These are phyloP conservation scores for Brasenia schreberi DNA, from an alignment of 164 flowering plant species.

Conservation along the genomic window DNA sequence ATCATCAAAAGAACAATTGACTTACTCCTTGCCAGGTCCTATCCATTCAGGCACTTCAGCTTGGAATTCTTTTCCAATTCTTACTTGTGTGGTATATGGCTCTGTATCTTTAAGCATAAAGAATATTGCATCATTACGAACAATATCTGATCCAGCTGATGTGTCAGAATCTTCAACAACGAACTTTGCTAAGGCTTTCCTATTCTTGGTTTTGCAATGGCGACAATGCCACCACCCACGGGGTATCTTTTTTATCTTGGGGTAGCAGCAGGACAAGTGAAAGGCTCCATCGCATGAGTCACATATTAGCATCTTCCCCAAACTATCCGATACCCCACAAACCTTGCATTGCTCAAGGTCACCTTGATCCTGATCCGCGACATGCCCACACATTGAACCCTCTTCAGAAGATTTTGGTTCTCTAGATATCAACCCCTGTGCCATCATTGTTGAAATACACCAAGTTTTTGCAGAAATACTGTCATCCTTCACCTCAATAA, in stretches of 20 bases:
- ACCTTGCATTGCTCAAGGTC: background rate
- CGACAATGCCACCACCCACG: conserved; percentile 9
- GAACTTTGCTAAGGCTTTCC: conserved; percentile 1
- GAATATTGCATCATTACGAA: conserved; percentile 9
- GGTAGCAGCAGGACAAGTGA: conserved; percentile 10
- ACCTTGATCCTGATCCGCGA: background rate
- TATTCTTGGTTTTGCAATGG: conserved; percentile 6
- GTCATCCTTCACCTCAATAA: background rate
- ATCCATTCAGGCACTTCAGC: conserved; percentile 73
- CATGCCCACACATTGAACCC: background rate
- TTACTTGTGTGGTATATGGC: conserved; percentile 48
- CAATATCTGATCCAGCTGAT: conserved; percentile 17
- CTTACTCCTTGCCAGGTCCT: conserved; percentile 55
- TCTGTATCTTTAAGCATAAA: conserved; percentile 51
- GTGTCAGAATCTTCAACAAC: background rate
- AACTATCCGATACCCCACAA: conserved; percentile 4
- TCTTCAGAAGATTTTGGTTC: background rate
- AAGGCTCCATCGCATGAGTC: conserved; percentile 10
- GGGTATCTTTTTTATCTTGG: conserved; percentile 4
- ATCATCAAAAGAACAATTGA: background rate
- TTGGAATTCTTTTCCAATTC: conserved; percentile 77
- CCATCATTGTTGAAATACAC: background rate
- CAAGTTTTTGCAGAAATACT: background rate
- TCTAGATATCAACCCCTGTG: background rate
- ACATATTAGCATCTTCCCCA: conserved; percentile 9